Percentiles rank a stretch among this genome's conserved stretches.
phyloP scores from a whole-genome alignment of 257 asterid species.

The Solanum ahanhuiri region DNA sequence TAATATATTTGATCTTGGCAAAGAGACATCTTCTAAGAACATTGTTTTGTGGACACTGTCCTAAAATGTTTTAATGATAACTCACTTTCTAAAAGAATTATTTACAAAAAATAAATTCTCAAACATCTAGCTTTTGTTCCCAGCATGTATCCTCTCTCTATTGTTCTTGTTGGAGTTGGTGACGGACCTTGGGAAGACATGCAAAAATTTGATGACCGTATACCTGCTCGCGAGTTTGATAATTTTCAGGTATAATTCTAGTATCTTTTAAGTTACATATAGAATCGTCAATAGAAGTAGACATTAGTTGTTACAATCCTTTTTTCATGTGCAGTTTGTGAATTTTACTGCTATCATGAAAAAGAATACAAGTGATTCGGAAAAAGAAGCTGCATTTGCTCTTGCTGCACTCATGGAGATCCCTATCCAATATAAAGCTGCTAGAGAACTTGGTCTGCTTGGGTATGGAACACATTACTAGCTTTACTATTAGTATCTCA shows the following conservation, averaged over 20 bases:
- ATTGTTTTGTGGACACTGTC: background rate
- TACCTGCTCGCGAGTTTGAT: conserved; percentile 67
- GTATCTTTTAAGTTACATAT: background rate
- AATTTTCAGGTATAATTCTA: conserved; percentile 55
- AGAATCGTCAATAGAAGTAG: background rate
- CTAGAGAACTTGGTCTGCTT: conserved; percentile 41
- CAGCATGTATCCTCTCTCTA: conserved; percentile 69
- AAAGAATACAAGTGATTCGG: conserved; percentile 30
- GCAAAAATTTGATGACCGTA: conserved; percentile 70
- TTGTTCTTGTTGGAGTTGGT: conserved; percentile 82
- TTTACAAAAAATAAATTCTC: too few species aligned
- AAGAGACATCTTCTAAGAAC: background rate
- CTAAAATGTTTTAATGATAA: background rate
- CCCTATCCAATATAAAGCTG: conserved; percentile 70
- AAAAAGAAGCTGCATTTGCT: conserved; percentile 66
- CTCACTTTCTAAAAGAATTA: background rate
- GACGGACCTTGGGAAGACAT: conserved; percentile 96
- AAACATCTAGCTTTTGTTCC: background rate
- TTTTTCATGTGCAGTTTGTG: conserved; percentile 45
- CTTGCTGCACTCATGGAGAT: conserved; percentile 91
- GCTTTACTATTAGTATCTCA: background rate
- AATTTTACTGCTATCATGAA: conserved; percentile 66
- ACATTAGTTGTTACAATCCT: background rate
- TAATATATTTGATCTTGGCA: background rate
- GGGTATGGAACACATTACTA: conserved; percentile 36